phyloP scores from a whole-genome alignment of 2,329 filamentous ascomycete species.

The Apiospora hydei region DNA sequence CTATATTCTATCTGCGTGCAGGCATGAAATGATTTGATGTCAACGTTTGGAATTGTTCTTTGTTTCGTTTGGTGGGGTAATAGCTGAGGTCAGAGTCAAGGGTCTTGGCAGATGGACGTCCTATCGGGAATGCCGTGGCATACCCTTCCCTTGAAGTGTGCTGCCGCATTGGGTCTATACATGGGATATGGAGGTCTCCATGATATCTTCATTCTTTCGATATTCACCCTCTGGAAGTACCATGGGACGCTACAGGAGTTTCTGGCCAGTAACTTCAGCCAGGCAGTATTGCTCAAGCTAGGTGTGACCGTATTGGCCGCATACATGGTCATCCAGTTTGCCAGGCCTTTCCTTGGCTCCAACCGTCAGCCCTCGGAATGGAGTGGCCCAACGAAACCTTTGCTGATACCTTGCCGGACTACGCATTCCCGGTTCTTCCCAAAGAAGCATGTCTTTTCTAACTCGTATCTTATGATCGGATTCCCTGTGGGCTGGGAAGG shows the following conservation, averaged over 20 bases:
- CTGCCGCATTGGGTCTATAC: constrained; percentile 30
- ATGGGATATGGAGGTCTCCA: constrained; percentile 30
- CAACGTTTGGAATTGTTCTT: constrained; percentile 5
- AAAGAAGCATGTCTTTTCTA: constrained; percentile 70
- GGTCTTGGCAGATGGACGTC: constrained; percentile 25
- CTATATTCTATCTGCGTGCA: neutral
- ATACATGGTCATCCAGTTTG: constrained; percentile 7
- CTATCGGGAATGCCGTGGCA: constrained; percentile 28
- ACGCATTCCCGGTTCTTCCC: constrained; percentile 73
- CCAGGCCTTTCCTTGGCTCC: constrained; percentile 18
- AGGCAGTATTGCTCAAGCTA: neutral
- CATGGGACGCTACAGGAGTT: constrained; percentile 20
- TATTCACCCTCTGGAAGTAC: constrained; percentile 29
- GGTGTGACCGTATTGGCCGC: neutral
- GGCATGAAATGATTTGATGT: constrained; percentile 11
- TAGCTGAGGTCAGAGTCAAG: neutral
- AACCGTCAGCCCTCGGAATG: constrained; percentile 27
- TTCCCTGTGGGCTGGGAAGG: constrained; percentile 71
- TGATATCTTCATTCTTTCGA: constrained; percentile 31
- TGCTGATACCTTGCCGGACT: constrained; percentile 70
- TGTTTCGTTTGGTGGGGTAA: neutral
- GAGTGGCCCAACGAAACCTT: constrained; percentile 46
- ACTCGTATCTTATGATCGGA: constrained; percentile 74
- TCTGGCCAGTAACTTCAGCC: neutral
- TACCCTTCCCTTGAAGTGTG: constrained; percentile 27